Base-by-base conservation (phyloP, 441 rosid genomes). In the Mallotus repandus region DNA sequence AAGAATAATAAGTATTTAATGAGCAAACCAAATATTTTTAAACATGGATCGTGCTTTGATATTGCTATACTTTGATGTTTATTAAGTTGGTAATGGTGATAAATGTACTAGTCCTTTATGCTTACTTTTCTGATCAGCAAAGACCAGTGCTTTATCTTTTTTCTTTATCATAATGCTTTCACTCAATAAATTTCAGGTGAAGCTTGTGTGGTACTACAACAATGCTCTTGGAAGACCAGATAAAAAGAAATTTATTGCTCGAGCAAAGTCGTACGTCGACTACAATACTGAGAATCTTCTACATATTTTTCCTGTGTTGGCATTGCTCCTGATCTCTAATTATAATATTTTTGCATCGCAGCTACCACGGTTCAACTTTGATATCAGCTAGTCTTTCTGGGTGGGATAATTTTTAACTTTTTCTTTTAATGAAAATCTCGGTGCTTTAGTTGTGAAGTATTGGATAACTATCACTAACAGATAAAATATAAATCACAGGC, bases 341-440 rank as follows among this genome's bases (percentile, higher is more conserved):
- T 73, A 29, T 73, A 35, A 73, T 64, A 35, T 74, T 54, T 79
- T 62, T 70, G 56, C 63, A 58, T 69, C 63, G 41, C 84, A 92
- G 99, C 79, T 92, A 93, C 83, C 99, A 93, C 76, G 99, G 99
- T 70, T 95, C 99, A 65, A 91, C 98, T 80, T 80, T 93, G 76
- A 90, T 93, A 83, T 4, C 99, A 75, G 99, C 98, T 78, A 96
- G 97, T 81, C 95, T 95, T 75, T 87, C 99, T 22, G 99, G 99
- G 99, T 95, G 86, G 43, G 58, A 69, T 63, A 70, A 65, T 25
- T 64, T 16, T 55, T 35, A 45, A 43, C 50, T 62, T 10, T 63
- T 75, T n/a, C 2, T 32, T 35, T 32, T 59, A 29, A 45, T 45
- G 16, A 29, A 64, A 35, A 52, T 56, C 66, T 58, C 32, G 29